Conservation (phyloP, 352 stramenopile genomes). For the Globisporangium canariense region DNA sequence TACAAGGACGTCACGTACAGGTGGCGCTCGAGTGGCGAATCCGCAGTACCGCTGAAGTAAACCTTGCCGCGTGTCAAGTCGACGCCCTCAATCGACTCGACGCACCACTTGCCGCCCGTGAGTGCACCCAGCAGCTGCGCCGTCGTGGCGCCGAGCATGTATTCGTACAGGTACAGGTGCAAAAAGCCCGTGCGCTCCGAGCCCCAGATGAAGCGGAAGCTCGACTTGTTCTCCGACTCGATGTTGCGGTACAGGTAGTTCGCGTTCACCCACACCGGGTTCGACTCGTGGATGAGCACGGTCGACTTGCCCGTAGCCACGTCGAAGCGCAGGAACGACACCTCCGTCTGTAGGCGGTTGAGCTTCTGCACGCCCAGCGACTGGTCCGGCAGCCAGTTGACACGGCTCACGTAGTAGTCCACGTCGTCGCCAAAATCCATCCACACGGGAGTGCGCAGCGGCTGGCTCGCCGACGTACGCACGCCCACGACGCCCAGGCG, state of each 20-base stretch:
- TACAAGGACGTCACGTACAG: slow-evolving; percentile 85
- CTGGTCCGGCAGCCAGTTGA: slow-evolving; percentile 94
- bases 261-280: slow-evolving; percentile 94
- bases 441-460: slow-evolving; percentile 55
- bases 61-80: slow-evolving; percentile 79
- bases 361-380: slow-evolving; percentile 88
- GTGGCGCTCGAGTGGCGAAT: slow-evolving; percentile 89
- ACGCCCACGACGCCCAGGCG: slow-evolving; percentile 76
- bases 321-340: slow-evolving; percentile 81
- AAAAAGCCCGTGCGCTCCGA: slow-evolving; percentile 93
- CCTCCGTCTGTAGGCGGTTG: slow-evolving; percentile 79
- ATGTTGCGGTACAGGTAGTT: slow-evolving; percentile 92
- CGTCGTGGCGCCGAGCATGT: slow-evolving; percentile 29
- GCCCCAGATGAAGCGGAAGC: slow-evolving; percentile 95
- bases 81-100: slow-evolving; percentile 82
- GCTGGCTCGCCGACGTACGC: slow-evolving; percentile 21
- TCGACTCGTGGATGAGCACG: slow-evolving; percentile 88
- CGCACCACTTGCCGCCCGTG: slow-evolving; percentile 65
- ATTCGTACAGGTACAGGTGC: slow-evolving; percentile 97
- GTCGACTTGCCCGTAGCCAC: slow-evolving; percentile 48
- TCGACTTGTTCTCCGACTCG: slow-evolving; percentile 64
- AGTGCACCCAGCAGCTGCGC: slow-evolving; percentile 54
- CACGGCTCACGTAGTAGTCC: slow-evolving; percentile 91
- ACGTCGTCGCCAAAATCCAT: slow-evolving; percentile 64
- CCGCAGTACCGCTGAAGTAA: slow-evolving; percentile 86